These are phyloP conservation scores for Aureobasidium sp. DNA, from an alignment of 2,329 filamentous ascomycete genomes.

Conservation along the genomic window DNA sequence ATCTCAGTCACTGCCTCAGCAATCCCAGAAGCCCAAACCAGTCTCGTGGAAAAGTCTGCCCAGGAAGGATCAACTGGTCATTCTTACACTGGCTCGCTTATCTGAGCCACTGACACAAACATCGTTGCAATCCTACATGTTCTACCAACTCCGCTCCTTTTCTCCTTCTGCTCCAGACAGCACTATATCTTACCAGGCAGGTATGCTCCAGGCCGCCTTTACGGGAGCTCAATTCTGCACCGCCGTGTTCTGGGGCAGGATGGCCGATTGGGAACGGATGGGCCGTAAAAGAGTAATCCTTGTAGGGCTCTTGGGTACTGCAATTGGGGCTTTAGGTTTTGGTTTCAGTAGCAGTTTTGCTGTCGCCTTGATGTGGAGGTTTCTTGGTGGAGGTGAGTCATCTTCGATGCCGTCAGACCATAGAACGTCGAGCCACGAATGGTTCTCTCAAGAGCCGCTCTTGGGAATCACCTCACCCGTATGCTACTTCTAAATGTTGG, in stretches of 20 bases:
- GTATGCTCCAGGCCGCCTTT: conserved; percentile 70
- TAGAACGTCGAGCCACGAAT: too few relatives aligned
- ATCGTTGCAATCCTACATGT: conserved; percentile 72
- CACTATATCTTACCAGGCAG: conserved; percentile 68
- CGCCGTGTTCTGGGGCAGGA: conserved; percentile 72
- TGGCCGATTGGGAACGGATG: conserved; percentile 53
- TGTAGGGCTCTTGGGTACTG: conserved; percentile 66
- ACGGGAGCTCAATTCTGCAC: conserved; percentile 77
- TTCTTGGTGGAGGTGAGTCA: conserved; percentile 50
- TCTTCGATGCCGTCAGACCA: background rate
- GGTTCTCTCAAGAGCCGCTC: too few relatives aligned
- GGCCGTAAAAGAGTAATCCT: conserved; percentile 74
- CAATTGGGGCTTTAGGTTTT: conserved; percentile 59
- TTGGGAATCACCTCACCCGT: too few relatives aligned
- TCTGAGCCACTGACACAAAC: conserved; percentile 79
- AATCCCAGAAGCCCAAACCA: conserved; percentile 35
- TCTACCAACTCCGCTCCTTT: conserved; percentile 82
- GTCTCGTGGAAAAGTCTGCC: conserved; percentile 69
- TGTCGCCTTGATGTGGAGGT: conserved; percentile 57
- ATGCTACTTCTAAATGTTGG: too few relatives aligned
- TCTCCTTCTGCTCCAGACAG: conserved; percentile 46
- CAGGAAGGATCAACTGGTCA: conserved; percentile 66
- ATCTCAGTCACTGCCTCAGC: background rate
- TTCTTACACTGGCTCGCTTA: conserved; percentile 70
- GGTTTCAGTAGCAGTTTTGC: conserved; percentile 60